Evolutionary conservation across 2,329 filamentous ascomycete genomes (phyloP).

Genomic region (Lachnellula subtilissima): DNA sequence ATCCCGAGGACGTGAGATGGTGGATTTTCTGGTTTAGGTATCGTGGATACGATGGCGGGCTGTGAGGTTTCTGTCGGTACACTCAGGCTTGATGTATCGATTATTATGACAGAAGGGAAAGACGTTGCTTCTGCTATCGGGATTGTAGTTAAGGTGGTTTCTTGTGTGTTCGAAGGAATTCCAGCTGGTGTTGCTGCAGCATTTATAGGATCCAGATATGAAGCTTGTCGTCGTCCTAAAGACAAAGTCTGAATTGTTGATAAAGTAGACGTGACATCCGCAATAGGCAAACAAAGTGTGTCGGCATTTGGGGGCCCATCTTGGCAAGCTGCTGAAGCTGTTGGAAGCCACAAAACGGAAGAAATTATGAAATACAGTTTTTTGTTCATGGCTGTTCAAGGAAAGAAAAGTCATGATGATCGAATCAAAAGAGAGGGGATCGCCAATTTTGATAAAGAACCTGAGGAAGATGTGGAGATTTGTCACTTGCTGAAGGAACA

Average conservation of each 20-base stretch:
- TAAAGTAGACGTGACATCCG: neutral
- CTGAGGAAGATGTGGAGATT: neutral
- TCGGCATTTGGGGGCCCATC: neutral
- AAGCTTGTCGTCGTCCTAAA: too few relatives aligned
- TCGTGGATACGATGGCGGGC: neutral
- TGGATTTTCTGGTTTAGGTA: neutral
- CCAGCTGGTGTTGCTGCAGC: neutral
- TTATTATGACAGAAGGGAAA: too few relatives aligned
- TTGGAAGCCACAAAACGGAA: neutral
- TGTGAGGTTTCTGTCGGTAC: neutral
- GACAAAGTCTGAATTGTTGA: too few relatives aligned
- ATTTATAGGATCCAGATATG: neutral
- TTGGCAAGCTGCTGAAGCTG: neutral
- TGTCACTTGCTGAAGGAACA: neutral
- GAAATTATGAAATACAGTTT: neutral
- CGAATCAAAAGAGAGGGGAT: neutral
- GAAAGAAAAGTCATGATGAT: neutral
- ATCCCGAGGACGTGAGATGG: neutral
- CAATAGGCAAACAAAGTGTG: neutral
- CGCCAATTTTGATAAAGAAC: neutral
- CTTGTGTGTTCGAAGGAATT: too few relatives aligned
- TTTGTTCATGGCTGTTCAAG: neutral
- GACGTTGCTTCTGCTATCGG: too few relatives aligned
- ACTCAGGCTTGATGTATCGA: too few relatives aligned
- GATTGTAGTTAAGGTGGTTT: too few relatives aligned